Evolutionary conservation across 331 rosid genomes (phyloP).

Genomic region (Pyrus hybrid): DNA sequence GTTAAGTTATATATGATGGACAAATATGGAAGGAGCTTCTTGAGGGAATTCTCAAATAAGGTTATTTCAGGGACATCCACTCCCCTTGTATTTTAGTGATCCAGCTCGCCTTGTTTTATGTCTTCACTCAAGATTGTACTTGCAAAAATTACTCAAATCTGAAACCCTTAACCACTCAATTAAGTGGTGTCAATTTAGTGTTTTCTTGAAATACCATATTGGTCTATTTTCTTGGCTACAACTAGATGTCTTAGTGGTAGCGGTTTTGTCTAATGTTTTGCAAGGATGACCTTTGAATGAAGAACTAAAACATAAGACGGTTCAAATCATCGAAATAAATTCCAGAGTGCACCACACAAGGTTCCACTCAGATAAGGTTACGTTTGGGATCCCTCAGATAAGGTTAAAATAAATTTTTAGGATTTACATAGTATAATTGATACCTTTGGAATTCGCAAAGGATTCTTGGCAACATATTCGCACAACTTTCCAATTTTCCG

Average conservation of each 20-base stretch:
- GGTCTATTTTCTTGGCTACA: neutral
- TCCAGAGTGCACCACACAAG: neutral
- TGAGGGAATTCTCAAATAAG: neutral
- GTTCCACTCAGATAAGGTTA: neutral
- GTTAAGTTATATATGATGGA: neutral
- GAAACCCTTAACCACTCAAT: neutral
- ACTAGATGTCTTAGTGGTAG: neutral
- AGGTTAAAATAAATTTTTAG: neutral
- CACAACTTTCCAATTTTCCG: slow-evolving; percentile 86
- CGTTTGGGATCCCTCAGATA: neutral
- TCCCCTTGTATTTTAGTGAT: neutral
- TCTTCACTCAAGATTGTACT: neutral
- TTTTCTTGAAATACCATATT: neutral
- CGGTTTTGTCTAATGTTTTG: neutral
- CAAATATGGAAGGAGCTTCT: neutral
- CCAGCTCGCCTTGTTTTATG: neutral
- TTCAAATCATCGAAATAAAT: neutral
- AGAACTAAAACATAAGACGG: neutral
- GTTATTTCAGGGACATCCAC: neutral
- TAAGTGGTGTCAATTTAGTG: too few relatives aligned
- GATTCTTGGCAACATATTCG: slow-evolving; percentile 86
- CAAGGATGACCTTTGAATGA: neutral
- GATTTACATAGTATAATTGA: neutral
- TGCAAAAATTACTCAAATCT: neutral
- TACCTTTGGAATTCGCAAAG: slow-evolving; percentile 94